phyloP scores from a whole-genome alignment of 352 stramenopile genomes.

The Globisporangium alternatum region DNA sequence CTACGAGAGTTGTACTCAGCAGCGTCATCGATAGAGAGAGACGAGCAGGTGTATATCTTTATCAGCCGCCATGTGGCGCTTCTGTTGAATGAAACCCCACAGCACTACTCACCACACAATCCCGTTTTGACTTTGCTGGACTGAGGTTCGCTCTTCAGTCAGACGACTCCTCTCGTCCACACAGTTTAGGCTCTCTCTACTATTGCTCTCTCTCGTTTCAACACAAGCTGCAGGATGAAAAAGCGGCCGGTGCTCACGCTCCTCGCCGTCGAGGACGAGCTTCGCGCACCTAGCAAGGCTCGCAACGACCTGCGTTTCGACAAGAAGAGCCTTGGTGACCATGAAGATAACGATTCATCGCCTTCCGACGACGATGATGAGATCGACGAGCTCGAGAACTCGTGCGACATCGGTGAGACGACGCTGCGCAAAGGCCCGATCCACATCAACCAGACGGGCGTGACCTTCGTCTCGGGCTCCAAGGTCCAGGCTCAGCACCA shows the following conservation, averaged over 20 bases:
- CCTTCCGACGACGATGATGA: slow-evolving; percentile 25
- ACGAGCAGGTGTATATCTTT: not conserved
- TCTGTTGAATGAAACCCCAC: not conserved
- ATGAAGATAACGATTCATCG: slow-evolving; percentile 4
- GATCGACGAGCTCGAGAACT: slow-evolving; percentile 51
- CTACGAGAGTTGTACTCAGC: slow-evolving; percentile 90
- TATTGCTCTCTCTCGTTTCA: no score
- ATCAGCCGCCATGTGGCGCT: not conserved
- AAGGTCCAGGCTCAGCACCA: slow-evolving; percentile 12
- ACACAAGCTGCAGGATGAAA: slow-evolving; percentile 9
- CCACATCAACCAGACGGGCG: slow-evolving; percentile 62
- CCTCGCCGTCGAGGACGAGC: slow-evolving; percentile 20
- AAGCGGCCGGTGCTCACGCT: slow-evolving; percentile 21
- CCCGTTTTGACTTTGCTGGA: not conserved
- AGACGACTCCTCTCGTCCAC: not conserved
- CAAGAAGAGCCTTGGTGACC: slow-evolving; percentile 3
- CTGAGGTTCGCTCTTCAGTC: not conserved
- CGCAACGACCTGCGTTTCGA: slow-evolving; percentile 2
- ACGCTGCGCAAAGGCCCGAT: slow-evolving; percentile 62
- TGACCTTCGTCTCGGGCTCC: slow-evolving; percentile 37
- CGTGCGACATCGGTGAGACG: slow-evolving; percentile 74
- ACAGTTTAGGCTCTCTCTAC: not conserved
- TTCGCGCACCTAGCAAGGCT: slow-evolving; percentile 12
- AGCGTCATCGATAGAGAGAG: slow-evolving; percentile 4
- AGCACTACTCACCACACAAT: not conserved